These are phyloP conservation scores for Torrubiella hemipterigena DNA, from an alignment of 2,329 filamentous ascomycete species.

Conservation along the genomic window DNA sequence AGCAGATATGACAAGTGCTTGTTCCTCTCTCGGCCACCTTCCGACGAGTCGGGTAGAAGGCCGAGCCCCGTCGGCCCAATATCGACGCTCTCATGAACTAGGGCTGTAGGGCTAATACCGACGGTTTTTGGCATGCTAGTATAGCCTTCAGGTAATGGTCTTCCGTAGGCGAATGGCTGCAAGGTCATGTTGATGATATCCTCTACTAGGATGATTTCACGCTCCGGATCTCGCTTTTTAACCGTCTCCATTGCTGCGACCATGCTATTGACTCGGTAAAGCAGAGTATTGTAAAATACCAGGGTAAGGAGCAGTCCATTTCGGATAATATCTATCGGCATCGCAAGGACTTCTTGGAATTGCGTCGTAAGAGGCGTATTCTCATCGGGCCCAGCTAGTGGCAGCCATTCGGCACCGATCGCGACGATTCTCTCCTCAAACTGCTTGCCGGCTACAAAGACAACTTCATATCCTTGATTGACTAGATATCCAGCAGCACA, in stretches of 20 bases:
- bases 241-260: slow-evolving; percentile 18
- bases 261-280: slow-evolving; percentile 12
- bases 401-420: slow-evolving; percentile 24
- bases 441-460: slow-evolving; percentile 24
- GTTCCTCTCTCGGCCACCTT: too few species aligned
- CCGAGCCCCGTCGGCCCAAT: too few species aligned
- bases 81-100: slow-evolving; percentile 23
- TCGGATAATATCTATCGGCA: slow-evolving; percentile 1
- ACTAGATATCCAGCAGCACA: slow-evolving; percentile 24
- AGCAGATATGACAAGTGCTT: too few species aligned
- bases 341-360: slow-evolving; percentile 9
- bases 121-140: slow-evolving; percentile 21
- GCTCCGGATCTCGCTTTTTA: slow-evolving; percentile 16
- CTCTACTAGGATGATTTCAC: slow-evolving; percentile 28
- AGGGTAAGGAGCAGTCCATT: slow-evolving; percentile 3
- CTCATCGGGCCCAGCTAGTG: slow-evolving; percentile 4
- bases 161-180: slow-evolving; percentile 23
- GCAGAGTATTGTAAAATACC: slow-evolving; percentile 19
- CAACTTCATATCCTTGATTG: slow-evolving; percentile 26
- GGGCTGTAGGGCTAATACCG: slow-evolving; percentile 24
- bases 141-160: slow-evolving; percentile 24
- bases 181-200: slow-evolving; percentile 26
- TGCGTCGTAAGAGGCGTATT: slow-evolving; percentile 10
- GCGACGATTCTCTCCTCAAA: slow-evolving; percentile 21
- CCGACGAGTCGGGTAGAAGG: too few species aligned